Conservation (phyloP, 176 grass and related monocot genomes). For the Zoysia japonica region DNA sequence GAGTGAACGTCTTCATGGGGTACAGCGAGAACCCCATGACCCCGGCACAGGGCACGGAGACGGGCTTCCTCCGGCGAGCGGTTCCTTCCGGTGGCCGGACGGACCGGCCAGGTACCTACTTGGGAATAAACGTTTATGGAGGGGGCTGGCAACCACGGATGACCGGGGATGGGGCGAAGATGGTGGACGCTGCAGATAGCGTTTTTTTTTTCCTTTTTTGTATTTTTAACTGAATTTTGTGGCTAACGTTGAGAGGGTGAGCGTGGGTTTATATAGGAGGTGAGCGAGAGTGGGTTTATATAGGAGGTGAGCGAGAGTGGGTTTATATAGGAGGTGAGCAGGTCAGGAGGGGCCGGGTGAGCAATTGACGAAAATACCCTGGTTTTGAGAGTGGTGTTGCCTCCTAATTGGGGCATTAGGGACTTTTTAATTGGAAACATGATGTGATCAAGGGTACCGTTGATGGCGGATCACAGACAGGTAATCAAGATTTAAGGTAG, state of each 20-base stretch:
- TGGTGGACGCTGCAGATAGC: background rate
- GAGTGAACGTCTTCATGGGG: slow-evolving; percentile 76
- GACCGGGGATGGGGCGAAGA: slow-evolving; percentile 9
- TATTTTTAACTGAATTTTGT: slow-evolving; percentile 25
- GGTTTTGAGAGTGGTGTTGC: background rate
- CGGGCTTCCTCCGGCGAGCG: slow-evolving; percentile 38
- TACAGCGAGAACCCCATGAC: slow-evolving; percentile 87
- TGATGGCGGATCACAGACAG: slow-evolving; percentile 37
- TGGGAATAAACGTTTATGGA: background rate
- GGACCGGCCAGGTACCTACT: slow-evolving; percentile 2
- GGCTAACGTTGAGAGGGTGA: slow-evolving; percentile 16
- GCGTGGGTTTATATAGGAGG: too few relatives aligned
- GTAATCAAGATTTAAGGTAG: slow-evolving; percentile 24
- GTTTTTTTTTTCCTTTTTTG: background rate
- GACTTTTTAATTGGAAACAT: background rate
- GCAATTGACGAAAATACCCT: slow-evolving; percentile 33
- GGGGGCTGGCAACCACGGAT: background rate
- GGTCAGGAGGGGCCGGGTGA: background rate
- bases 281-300: too few relatives aligned
- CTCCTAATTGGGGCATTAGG: slow-evolving; percentile 29
- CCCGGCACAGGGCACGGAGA: slow-evolving; percentile 24
- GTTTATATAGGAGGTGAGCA: slow-evolving; percentile 16
- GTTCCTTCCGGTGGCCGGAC: slow-evolving; percentile 41
- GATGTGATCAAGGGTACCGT: background rate
- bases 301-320: too few relatives aligned